Evolutionary conservation across 345 rosid species (phyloP).

Genomic region (Mallotus nudiflorus): DNA sequence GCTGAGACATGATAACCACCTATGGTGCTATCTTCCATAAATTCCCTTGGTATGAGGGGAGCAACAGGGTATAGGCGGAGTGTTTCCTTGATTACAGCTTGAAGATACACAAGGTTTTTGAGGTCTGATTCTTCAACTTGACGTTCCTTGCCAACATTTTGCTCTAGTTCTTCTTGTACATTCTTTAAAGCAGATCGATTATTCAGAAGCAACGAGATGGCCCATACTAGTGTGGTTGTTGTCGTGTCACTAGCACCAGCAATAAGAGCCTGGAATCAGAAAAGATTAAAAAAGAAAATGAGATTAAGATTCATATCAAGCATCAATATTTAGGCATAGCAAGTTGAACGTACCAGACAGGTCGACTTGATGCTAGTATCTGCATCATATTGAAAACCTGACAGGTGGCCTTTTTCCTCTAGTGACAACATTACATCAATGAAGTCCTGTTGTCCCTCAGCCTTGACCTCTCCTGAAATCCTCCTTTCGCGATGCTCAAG

Average conservation of each 20-base stretch:
- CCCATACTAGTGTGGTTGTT: conserved; percentile 55
- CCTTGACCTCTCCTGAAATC: conserved; percentile 12
- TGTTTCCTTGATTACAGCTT: conserved; percentile 64
- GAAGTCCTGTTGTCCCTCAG: conserved; percentile 41
- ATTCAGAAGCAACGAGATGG: conserved; percentile 55
- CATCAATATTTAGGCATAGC: too few species aligned
- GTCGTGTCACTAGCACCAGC: conserved; percentile 54
- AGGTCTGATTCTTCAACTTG: conserved; percentile 54
- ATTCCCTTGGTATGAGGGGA: conserved; percentile 53
- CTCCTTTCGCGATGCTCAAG: conserved; percentile 43
- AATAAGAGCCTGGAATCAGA: conserved; percentile 43
- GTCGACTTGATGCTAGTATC: conserved; percentile 58
- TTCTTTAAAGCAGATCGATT: conserved; percentile 38
- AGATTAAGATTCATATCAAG: too few species aligned
- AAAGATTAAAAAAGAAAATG: too few species aligned
- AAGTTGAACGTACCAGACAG: conserved; percentile 50
- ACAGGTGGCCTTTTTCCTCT: conserved; percentile 37
- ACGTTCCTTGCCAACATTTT: conserved; percentile 44
- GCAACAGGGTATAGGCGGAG: conserved; percentile 57
- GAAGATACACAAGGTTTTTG: conserved; percentile 45
- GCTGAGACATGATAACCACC: conserved; percentile 41
- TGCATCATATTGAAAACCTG: conserved; percentile 37
- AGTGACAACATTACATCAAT: conserved; percentile 61
- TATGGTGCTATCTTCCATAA: conserved; percentile 48
- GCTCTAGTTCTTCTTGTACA: conserved; percentile 53